These are phyloP conservation scores for Penicillium corylophilum DNA, from an alignment of 2,329 filamentous ascomycete species.

Conservation along the genomic window DNA sequence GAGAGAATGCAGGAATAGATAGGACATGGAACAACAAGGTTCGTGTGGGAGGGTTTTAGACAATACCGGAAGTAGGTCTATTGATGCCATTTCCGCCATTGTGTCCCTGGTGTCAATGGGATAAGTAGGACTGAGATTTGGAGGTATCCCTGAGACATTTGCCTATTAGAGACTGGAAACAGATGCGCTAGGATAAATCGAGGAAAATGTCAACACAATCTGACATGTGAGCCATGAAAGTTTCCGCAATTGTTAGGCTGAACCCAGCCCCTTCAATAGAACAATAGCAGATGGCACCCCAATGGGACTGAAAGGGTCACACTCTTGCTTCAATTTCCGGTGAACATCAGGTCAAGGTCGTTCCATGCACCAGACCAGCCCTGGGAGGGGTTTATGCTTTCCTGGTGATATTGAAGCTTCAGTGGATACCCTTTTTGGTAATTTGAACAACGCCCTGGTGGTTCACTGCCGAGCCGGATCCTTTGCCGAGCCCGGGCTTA, in stretches of 20 bases:
- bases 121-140: not conserved
- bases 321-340: too few relatives aligned
- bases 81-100: not conserved
- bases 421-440: not conserved
- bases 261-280: not conserved
- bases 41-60: not conserved
- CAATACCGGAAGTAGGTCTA: not conserved
- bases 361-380: not conserved
- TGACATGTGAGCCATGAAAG: not conserved
- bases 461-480: not conserved
- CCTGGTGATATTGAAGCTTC: not conserved
- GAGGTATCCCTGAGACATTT: not conserved
- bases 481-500: conserved; percentile 1
- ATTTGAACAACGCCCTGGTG: not conserved
- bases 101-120: not conserved
- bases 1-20: not conserved
- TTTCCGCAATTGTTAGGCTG: not conserved
- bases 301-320: not conserved
- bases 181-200: not conserved
- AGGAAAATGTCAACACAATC: not conserved
- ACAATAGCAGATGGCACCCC: not conserved
- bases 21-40: not conserved
- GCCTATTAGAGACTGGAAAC: not conserved
- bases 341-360: not conserved
- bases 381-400: not conserved